Conservation (phyloP, 345 rosid species). For the Salix suchowensis region DNA sequence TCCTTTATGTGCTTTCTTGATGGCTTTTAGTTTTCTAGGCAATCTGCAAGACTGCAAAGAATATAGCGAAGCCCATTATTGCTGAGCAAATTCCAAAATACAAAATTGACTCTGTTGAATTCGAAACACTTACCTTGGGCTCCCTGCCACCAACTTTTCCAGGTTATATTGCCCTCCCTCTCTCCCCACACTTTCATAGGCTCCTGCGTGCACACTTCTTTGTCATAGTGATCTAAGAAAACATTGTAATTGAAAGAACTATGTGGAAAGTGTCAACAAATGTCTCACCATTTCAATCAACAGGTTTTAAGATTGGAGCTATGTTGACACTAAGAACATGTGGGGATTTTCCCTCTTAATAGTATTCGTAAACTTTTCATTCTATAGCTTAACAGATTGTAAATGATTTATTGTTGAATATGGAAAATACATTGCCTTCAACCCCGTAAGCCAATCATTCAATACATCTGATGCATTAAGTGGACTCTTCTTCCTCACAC, state of each 20-base stretch:
- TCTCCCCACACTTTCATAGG: neutral
- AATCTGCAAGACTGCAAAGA: conserved; percentile 27
- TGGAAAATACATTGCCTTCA: neutral
- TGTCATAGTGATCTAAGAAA: neutral
- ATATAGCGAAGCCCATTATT: conserved; percentile 29
- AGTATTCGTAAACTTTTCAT: neutral
- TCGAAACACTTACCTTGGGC: conserved; percentile 30
- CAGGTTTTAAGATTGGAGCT: neutral
- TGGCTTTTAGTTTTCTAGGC: conserved; percentile 17
- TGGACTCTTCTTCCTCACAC: neutral
- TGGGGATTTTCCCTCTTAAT: neutral
- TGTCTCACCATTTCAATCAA: neutral
- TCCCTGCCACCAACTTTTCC: conserved; percentile 28
- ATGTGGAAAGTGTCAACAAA: neutral
- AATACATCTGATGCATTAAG: neutral
- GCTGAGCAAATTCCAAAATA: conserved; percentile 37
- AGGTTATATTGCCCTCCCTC: conserved; percentile 11
- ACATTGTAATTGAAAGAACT: neutral
- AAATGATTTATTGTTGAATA: neutral
- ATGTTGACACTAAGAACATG: too few species aligned
- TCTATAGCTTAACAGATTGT: neutral
- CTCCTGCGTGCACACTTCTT: neutral
- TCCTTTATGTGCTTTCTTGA: neutral
- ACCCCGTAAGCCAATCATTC: neutral
- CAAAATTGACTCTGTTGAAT: conserved; percentile 30